These are phyloP conservation scores for Nannizziopsis arthrosporioides DNA, from an alignment of 2,329 filamentous ascomycete species.

Conservation along the genomic window DNA sequence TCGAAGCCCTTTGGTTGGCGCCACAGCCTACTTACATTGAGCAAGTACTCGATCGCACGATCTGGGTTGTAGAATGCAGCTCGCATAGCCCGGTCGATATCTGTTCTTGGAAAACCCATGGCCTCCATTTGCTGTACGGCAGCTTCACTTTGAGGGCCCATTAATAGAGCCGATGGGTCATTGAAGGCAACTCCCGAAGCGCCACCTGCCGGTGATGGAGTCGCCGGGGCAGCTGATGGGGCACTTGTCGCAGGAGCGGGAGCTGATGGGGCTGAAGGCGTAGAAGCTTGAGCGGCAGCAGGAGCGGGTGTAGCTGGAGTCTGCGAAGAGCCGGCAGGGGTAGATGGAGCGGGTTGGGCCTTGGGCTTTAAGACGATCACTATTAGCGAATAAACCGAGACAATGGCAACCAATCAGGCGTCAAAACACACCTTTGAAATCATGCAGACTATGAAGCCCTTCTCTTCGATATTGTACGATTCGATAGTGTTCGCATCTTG, in stretches of 20 bases:
- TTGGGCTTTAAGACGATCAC: slow-evolving; percentile 40
- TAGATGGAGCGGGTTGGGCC: slow-evolving; percentile 30
- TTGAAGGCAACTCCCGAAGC: slow-evolving; percentile 42
- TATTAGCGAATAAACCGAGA: slow-evolving; percentile 1
- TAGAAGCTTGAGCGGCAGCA: slow-evolving; percentile 8
- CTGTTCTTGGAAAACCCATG: slow-evolving; percentile 83
- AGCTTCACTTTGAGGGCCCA: slow-evolving; percentile 69
- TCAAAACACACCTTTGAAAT: slow-evolving; percentile 67
- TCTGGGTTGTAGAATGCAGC: slow-evolving; percentile 96
- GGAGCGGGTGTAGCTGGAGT: slow-evolving; percentile 24
- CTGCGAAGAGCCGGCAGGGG: slow-evolving; percentile 24
- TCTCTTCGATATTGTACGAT: slow-evolving; percentile 97
- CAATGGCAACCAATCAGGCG: background rate
- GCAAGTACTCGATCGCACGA: slow-evolving; percentile 88
- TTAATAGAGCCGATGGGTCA: slow-evolving; percentile 69
- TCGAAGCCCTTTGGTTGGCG: too few relatives aligned
- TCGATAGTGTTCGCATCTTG: slow-evolving; percentile 96
- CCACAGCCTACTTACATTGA: slow-evolving; percentile 51
- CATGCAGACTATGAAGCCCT: slow-evolving; percentile 98
- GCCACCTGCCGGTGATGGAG: slow-evolving; percentile 15
- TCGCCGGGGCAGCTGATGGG: slow-evolving; percentile 13
- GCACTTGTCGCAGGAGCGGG: slow-evolving; percentile 13
- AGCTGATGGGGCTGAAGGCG: slow-evolving; percentile 13
- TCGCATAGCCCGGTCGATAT: slow-evolving; percentile 89
- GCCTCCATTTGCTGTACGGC: slow-evolving; percentile 88